Evolutionary conservation across 306 rosid species (phyloP).

Genomic region (Ceratonia siliqua): DNA sequence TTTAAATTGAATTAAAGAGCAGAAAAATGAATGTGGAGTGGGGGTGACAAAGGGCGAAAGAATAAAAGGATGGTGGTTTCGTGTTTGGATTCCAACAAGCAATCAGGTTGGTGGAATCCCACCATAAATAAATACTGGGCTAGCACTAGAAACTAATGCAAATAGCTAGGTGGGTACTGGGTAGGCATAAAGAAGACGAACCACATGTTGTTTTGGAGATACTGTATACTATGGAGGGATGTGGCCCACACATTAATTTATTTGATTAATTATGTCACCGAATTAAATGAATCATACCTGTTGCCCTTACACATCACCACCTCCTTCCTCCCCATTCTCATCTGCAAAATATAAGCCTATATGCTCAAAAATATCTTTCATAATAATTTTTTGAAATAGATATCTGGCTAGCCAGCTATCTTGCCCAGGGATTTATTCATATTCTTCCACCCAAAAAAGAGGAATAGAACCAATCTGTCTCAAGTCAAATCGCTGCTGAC

Average conservation of each 20-base stretch:
- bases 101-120: slow-evolving; percentile 61
- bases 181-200: slow-evolving; percentile 19
- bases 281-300: neutral
- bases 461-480: slow-evolving; percentile 21
- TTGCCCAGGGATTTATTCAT: slow-evolving; percentile 18
- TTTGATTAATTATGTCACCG: neutral
- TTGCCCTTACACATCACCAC: no score
- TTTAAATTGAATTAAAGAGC: no score
- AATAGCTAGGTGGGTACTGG: slow-evolving; percentile 19
- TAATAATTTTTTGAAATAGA: no score
- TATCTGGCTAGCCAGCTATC: no score
- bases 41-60: slow-evolving; percentile 37
- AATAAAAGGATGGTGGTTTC: slow-evolving; percentile 70
- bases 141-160: slow-evolving; percentile 34
- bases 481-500: slow-evolving; percentile 25
- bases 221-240: neutral
- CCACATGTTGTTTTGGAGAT: neutral
- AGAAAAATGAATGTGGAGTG: slow-evolving; percentile 19
- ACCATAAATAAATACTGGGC: slow-evolving; percentile 37
- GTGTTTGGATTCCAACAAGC: slow-evolving; percentile 69
- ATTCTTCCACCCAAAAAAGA: slow-evolving; percentile 33
- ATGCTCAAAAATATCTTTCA: no score
- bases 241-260: slow-evolving; percentile 10
- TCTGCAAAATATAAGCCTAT: neutral
- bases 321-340: neutral